These are phyloP conservation scores for Cladobotryum protrusum DNA, from an alignment of 2,329 filamentous ascomycete genomes.

Conservation along the genomic window DNA sequence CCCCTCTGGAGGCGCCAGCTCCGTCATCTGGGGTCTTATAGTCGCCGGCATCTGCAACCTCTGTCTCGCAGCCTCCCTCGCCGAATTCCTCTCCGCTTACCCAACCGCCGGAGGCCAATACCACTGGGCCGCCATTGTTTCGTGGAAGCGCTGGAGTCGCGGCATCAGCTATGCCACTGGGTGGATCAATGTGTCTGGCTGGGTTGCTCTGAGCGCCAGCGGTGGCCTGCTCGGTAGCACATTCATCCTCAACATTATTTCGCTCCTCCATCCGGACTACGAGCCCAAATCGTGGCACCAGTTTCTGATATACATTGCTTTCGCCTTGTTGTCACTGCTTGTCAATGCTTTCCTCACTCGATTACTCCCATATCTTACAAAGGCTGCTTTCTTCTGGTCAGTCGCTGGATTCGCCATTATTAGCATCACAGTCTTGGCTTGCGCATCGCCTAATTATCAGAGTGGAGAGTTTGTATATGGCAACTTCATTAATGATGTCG, in stretches of 20 bases:
- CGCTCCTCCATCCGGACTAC: slow-evolving; percentile 54
- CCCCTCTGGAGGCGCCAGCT: slow-evolving; percentile 63
- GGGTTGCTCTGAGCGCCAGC: slow-evolving; percentile 63
- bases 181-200: slow-evolving; percentile 68
- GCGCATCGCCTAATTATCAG: slow-evolving; percentile 59
- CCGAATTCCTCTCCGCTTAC: slow-evolving; percentile 65
- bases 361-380: slow-evolving; percentile 59
- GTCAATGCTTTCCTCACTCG: slow-evolving; percentile 57
- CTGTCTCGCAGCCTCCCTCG: slow-evolving; percentile 61
- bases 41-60: slow-evolving; percentile 63
- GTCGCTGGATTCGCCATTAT: slow-evolving; percentile 63
- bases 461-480: slow-evolving; percentile 59
- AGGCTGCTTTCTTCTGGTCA: slow-evolving; percentile 65
- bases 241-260: slow-evolving; percentile 59
- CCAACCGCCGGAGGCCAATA: slow-evolving; percentile 57
- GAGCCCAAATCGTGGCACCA: slow-evolving; percentile 59
- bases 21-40: slow-evolving; percentile 65
- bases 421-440: slow-evolving; percentile 61
- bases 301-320: slow-evolving; percentile 65
- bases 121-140: slow-evolving; percentile 64
- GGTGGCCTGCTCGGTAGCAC: slow-evolving; percentile 62
- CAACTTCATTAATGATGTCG: slow-evolving; percentile 60
- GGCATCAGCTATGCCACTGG: slow-evolving; percentile 64
- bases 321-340: slow-evolving; percentile 53
- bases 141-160: slow-evolving; percentile 54